Percentiles rank a stretch among this genome's conserved stretches.
phyloP scores from a whole-genome alignment of 108 stramenopile species.

The Nitzschia inconspicua region DNA sequence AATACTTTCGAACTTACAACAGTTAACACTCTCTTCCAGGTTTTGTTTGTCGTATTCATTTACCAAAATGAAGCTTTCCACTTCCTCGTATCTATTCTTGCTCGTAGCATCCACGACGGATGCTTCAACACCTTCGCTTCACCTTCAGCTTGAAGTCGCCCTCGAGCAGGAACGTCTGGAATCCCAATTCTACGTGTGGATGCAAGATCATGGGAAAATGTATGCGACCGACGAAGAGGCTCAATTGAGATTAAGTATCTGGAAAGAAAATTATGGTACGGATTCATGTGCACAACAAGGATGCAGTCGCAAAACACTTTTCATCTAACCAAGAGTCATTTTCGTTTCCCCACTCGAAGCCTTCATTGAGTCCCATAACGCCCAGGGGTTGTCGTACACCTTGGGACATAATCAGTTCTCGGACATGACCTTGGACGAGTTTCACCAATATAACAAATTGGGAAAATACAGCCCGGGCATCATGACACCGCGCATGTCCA shows the following conservation, averaged over 20 bases:
- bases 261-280: conserved; percentile 74
- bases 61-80: conserved; percentile 9
- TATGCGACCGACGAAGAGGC: conserved; percentile 20
- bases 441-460: conserved; percentile 45
- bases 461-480: conserved; percentile 41
- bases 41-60: too few species aligned
- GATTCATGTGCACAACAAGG: neutral
- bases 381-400: conserved; percentile 43
- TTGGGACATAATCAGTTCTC: conserved; percentile 87
- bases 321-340: neutral
- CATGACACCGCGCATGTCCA: neutral
- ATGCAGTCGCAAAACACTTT: neutral
- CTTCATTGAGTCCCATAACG: conserved; percentile 86
- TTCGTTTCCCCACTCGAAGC: conserved; percentile 23
- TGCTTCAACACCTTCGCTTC: neutral
- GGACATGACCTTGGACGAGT: conserved; percentile 82
- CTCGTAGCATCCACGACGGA: neutral
- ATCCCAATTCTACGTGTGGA: conserved; percentile 24
- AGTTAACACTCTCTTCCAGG: too few species aligned
- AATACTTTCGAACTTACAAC: too few species aligned
- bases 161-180: neutral
- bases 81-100: neutral
- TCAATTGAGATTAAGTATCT: conserved; percentile 31
- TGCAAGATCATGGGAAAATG: conserved; percentile 11
- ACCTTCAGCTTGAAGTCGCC: neutral